Evolutionary conservation across 192 early-diverging fungal genomes (phyloP).

Genomic region (Polychytrium aggregatum): DNA sequence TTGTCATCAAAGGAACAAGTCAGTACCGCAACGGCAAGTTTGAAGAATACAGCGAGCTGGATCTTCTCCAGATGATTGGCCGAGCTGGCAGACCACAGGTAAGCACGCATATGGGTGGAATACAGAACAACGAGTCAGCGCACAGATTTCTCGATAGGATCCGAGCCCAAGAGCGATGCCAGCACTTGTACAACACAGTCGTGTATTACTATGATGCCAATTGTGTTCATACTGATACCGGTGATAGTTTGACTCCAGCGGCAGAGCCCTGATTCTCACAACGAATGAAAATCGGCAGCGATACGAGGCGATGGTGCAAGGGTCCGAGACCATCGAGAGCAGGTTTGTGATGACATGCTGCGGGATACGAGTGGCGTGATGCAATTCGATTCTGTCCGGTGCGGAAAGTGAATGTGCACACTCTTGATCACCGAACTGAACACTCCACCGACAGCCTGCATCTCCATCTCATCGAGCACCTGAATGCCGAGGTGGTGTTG

Average conservation of each 20-base stretch:
- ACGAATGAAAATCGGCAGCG: conserved; percentile 16
- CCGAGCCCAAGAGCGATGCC: no score
- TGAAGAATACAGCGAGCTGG: conserved; percentile 42
- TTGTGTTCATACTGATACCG: no score
- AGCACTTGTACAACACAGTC: no score
- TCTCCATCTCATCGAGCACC: conserved; percentile 48
- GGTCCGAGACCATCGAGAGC: conserved; percentile 55
- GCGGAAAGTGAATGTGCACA: no score
- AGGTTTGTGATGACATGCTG: no score
- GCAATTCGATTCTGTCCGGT: no score
- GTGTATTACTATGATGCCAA: no score
- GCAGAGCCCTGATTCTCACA: conserved; percentile 58
- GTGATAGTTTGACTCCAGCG: conserved; percentile 47
- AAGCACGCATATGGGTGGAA: not conserved
- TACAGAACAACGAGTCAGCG: no score
- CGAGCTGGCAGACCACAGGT: conserved; percentile 59
- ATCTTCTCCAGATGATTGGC: conserved; percentile 68
- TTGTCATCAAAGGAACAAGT: conserved; percentile 58
- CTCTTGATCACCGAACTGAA: no score
- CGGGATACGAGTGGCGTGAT: no score
- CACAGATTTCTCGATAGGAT: no score
- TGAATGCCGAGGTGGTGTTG: conserved; percentile 36
- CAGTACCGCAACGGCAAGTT: conserved; percentile 27
- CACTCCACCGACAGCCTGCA: no score
- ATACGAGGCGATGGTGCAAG: conserved; percentile 47